A percentile compares a stretch with the other conserved stretches of the same genome.
phyloP scores from a whole-genome alignment of 352 stramenopile genomes.

The Phytopythium aichiense region DNA sequence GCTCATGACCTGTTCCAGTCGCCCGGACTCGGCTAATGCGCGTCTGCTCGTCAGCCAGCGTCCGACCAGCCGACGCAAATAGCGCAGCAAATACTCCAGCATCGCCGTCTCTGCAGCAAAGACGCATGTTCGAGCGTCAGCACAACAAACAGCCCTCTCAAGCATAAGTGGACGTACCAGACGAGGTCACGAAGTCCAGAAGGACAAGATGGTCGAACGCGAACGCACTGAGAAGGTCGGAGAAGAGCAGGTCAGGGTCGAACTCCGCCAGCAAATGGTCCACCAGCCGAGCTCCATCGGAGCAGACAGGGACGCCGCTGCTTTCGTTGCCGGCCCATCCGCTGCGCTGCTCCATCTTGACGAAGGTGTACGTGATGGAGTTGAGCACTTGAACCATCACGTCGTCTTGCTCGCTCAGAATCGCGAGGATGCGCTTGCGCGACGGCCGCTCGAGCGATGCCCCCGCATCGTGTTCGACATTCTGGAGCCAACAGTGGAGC shows the following conservation, averaged over 20 bases:
- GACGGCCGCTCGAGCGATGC: constrained; percentile 12
- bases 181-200: constrained; percentile 65
- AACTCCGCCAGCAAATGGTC: constrained; percentile 25
- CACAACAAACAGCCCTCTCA: background rate
- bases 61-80: constrained; percentile 31
- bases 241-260: constrained; percentile 57
- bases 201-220: constrained; percentile 59
- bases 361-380: constrained; percentile 26
- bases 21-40: constrained; percentile 15
- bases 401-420: constrained; percentile 69
- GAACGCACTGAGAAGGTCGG: constrained; percentile 37
- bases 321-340: background rate
- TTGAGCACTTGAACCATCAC: constrained; percentile 61
- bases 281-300: background rate
- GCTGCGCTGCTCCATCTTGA: background rate
- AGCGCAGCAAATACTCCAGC: constrained; percentile 57
- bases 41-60: constrained; percentile 25
- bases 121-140: background rate
- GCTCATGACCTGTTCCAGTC: constrained; percentile 37
- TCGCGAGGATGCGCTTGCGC: constrained; percentile 31
- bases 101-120: constrained; percentile 49
- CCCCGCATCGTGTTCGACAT: background rate
- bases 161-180: constrained; percentile 26
- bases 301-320: background rate
- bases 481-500: background rate